Evolutionary conservation across 306 rosid species (phyloP).

Genomic region (Psophocarpus tetragonolobus): DNA sequence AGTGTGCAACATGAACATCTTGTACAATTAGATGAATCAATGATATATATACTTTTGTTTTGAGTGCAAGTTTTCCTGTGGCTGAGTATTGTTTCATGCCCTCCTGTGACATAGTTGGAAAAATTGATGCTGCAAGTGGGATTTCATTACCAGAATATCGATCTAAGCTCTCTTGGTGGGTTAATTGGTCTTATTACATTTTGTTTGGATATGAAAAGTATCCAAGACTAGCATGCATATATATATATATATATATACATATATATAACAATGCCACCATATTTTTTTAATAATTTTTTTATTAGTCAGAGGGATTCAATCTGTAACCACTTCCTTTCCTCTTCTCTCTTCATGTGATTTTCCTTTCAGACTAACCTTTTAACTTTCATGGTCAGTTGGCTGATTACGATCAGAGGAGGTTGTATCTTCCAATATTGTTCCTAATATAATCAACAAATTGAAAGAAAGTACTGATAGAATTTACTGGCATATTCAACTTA

Average conservation of each 20-base stretch:
- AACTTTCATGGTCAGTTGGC: too few relatives aligned
- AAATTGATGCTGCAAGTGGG: constrained; percentile 36
- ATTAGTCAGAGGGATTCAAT: too few relatives aligned
- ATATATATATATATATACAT: too few relatives aligned
- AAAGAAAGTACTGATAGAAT: background rate
- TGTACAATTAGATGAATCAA: too few relatives aligned
- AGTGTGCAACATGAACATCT: too few relatives aligned
- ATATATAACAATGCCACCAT: too few relatives aligned
- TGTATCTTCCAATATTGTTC: background rate
- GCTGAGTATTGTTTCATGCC: constrained; percentile 41
- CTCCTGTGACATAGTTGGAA: constrained; percentile 18
- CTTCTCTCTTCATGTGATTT: too few relatives aligned
- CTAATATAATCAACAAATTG: background rate
- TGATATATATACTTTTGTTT: too few relatives aligned
- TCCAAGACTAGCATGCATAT: background rate
- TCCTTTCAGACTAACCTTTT: too few relatives aligned
- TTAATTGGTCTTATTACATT: background rate
- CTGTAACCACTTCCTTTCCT: too few relatives aligned
- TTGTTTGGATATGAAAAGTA: background rate
- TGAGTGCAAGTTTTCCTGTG: constrained; percentile 17
- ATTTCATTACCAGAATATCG: constrained; percentile 46
- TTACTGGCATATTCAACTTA: background rate
- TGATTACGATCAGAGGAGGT: too few relatives aligned
- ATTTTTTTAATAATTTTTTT: too few relatives aligned
- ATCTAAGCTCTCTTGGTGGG: constrained; percentile 43